These are phyloP conservation scores for Tarenaya hassleriana DNA, from an alignment of 345 rosid genomes.

Conservation along the genomic window DNA sequence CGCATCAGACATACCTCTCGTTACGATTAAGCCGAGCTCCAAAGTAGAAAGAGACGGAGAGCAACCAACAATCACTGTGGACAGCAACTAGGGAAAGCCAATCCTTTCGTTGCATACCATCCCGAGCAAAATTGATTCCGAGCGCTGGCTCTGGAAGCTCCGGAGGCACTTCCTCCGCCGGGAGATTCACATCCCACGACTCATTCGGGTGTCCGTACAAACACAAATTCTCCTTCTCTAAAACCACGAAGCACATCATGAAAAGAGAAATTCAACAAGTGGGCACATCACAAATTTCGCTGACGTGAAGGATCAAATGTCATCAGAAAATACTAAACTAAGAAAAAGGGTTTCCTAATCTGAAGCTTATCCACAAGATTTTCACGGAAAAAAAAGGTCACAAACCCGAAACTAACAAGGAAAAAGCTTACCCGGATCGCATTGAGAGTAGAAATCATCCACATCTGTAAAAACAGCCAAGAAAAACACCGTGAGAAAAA, in stretches of 20 bases:
- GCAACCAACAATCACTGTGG: slow-evolving; percentile 80
- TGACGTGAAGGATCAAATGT: neutral
- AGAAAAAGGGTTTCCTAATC: neutral
- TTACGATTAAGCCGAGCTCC: slow-evolving; percentile 75
- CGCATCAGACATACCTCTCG: slow-evolving; percentile 40
- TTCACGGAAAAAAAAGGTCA: neutral
- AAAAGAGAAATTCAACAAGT: neutral
- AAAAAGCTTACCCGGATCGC: slow-evolving; percentile 72
- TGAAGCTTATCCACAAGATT: slow-evolving; percentile 11
- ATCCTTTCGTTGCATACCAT: slow-evolving; percentile 73
- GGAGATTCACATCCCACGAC: slow-evolving; percentile 72
- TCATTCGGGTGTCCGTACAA: slow-evolving; percentile 71
- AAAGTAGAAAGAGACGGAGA: slow-evolving; percentile 67
- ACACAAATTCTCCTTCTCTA: slow-evolving; percentile 77
- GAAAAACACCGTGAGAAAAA: neutral
- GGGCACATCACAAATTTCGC: neutral
- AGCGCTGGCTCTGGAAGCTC: slow-evolving; percentile 87
- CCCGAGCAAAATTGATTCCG: slow-evolving; percentile 80
- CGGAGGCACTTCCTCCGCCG: slow-evolving; percentile 76
- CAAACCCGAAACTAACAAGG: slow-evolving; percentile 5
- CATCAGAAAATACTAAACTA: neutral
- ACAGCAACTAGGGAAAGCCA: slow-evolving; percentile 84
- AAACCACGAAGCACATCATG: neutral
- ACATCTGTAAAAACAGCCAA: slow-evolving; percentile 48
- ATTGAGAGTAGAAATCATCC: slow-evolving; percentile 70